phyloP scores from a whole-genome alignment of 2,329 filamentous ascomycete species.

The Sphaerulina musiva region DNA sequence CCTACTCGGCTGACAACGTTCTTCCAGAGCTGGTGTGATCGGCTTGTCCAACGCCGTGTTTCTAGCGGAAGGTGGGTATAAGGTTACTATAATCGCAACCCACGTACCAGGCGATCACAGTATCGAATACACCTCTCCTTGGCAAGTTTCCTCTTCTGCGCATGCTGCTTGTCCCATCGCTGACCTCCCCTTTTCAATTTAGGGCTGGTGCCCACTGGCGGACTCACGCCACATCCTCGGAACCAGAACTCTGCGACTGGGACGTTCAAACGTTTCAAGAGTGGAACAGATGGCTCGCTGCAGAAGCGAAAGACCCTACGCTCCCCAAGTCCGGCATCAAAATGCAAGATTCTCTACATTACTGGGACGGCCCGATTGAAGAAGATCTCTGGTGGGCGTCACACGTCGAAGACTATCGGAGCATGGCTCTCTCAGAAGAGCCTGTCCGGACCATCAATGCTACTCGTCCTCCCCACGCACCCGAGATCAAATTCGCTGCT shows the following conservation, averaged over 20 bases:
- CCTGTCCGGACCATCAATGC: constrained; percentile 22
- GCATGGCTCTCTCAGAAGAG: constrained; percentile 16
- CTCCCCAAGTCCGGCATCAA: constrained; percentile 24
- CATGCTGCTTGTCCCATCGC: not conserved
- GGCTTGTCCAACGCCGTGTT: constrained; percentile 43
- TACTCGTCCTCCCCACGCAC: constrained; percentile 19
- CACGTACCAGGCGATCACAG: constrained; percentile 40
- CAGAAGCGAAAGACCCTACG: constrained; percentile 26
- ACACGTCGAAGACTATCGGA: constrained; percentile 33
- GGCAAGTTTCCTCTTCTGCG: constrained; percentile 20
- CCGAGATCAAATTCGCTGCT: constrained; percentile 25
- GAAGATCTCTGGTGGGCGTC: constrained; percentile 37
- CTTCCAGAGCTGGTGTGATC: constrained; percentile 41
- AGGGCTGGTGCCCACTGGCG: constrained; percentile 47
- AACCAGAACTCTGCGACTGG: constrained; percentile 37
- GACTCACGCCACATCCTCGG: constrained; percentile 35
- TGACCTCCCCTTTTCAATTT: not conserved
- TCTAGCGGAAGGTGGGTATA: constrained; percentile 38
- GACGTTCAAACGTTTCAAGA: constrained; percentile 40
- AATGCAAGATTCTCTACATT: constrained; percentile 26
- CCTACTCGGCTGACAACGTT: not conserved
- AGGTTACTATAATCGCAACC: constrained; percentile 40
- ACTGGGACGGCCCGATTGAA: constrained; percentile 25
- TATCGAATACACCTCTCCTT: constrained; percentile 42
- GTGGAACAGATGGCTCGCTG: constrained; percentile 35